A percentile compares a stretch with the other conserved stretches of the same genome.
Evolutionary conservation across 257 asterid species (phyloP).

Genomic region (Petunia secreta): DNA sequence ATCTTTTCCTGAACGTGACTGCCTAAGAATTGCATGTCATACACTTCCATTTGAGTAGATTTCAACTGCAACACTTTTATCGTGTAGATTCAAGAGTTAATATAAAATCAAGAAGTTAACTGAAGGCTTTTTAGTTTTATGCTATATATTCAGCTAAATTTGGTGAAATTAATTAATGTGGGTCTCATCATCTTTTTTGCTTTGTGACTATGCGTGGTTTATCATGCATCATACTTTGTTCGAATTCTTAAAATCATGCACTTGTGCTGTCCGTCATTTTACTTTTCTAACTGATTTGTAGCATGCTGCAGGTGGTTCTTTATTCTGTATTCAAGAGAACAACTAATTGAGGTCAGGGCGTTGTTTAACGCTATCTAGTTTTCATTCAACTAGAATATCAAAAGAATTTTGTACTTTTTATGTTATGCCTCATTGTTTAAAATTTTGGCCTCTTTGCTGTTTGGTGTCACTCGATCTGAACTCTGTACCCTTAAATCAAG

Average conservation of each 20-base stretch:
- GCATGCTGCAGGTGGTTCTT: conserved; percentile 24
- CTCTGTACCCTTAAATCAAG: neutral
- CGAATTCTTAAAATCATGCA: neutral
- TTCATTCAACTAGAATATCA: neutral
- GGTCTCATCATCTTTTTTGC: neutral
- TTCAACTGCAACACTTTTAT: conserved; percentile 5
- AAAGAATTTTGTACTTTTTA: neutral
- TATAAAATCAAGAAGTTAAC: conserved; percentile 3
- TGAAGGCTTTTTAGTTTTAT: neutral
- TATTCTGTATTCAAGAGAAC: neutral
- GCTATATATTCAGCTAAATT: neutral
- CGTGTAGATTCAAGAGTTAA: conserved; percentile 2
- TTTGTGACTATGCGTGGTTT: neutral
- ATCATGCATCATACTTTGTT: neutral
- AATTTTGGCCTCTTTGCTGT: neutral
- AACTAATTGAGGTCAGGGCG: conserved; percentile 15
- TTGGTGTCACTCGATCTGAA: conserved; percentile 10
- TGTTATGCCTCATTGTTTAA: neutral
- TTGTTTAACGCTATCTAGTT: neutral
- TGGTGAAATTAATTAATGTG: neutral
- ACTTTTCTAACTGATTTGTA: conserved; percentile 1
- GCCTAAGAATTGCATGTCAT: neutral
- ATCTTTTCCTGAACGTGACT: neutral
- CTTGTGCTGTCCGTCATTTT: neutral
- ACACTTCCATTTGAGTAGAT: neutral